Base-by-base conservation (phyloP, 1,284 basidiomycete genomes). In the Wallemia ichthyophaga region DNA sequence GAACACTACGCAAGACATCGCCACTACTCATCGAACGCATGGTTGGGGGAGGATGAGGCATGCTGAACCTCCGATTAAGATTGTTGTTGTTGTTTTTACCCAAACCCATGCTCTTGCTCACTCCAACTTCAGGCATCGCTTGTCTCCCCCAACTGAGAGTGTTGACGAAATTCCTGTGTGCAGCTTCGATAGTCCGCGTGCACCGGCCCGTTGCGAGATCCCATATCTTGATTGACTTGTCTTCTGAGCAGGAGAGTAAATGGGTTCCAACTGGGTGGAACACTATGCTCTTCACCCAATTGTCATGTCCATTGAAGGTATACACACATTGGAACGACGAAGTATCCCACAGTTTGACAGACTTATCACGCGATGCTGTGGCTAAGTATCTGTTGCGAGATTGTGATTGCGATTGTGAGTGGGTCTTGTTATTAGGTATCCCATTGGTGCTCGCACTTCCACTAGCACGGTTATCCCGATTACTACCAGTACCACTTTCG, bases 171-270 rank as follows among this genome's bases (percentile, higher is more conserved):
- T 48, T 48, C 37, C n/a, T 48, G n/a, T 48, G 37, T 21, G 37
- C 37, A 21, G 3, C 37, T 5, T 48, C 37, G 9, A 48, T 48
- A 15, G 37, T 48, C 74, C 82, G 83, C 65, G 80, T 80, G 68
- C 83, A 85, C 54, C 76, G 74, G 13, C 89, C 91, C 21, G 80
- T 83, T 62, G 88, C 76, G 60, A 87, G 82, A 68, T 95, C 89
- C 89, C 91, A 95, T 31, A 94, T 83, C 37, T 88, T 80, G 37
- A 94, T 87, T 1, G 80, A 85, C 67, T 80, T 83, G 67, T 95
- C 91, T 69, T 95, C 95, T 65, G 86, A 91, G 25, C 87, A 91
- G 19, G 86, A 91, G 24, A 91, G 83, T 19, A 48, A 19, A 21
- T 48, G 37, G 7, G 37, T 48, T 3, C 37, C 37, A 15, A 19